Base-by-base conservation (phyloP, 495 filamentous ascomycete species). In the Niebla homalea region DNA sequence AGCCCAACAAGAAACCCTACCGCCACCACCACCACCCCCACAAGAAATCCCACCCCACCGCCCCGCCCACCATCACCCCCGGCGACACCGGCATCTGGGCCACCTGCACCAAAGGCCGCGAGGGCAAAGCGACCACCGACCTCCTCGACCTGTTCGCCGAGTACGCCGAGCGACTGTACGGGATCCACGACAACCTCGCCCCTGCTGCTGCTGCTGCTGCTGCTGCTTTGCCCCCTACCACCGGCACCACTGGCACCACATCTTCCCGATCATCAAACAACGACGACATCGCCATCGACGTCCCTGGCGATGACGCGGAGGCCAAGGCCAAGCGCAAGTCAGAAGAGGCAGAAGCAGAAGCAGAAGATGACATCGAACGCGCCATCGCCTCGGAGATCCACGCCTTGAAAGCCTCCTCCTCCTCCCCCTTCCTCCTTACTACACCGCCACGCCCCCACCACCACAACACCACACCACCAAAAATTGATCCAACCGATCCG, bases 51-150 rank as follows among this genome's bases (percentile, higher is more conserved):
- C 43, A 49, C 19, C 12, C 18, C 35, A 25, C 25, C 19, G 38
- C 50, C 19, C 53, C 45, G 5, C 18, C 58, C 20, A 56, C 42
- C 36, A 77, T 88, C 50, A 79, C 86, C 54, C 70, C 79, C 21
- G 92, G 92, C 15, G 87, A 92, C 62, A 70, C 73, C 40, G 92
- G 92, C 11, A 84, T 97, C 25, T 96, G 90, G 76, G 78, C 83
- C 22, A 94, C 93, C 1, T 96, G 89, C 60, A 81, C 88, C 29
- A 80, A 81, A 64, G 79, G 78, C 46, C 83, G 76, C 64, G 90
- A 98, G 68, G 69, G 67, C 19, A 89, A 82, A 67, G 87, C 86
- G 18, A 74, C 84, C 2, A 71, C 69, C 35, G 92, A 98, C 60
- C 64, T 87, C 39, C 66, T 72, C 22, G 72, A 80, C 61, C 62